Conservation (phyloP, 805 yeast genomes). For the Ogataea glucozyma region DNA sequence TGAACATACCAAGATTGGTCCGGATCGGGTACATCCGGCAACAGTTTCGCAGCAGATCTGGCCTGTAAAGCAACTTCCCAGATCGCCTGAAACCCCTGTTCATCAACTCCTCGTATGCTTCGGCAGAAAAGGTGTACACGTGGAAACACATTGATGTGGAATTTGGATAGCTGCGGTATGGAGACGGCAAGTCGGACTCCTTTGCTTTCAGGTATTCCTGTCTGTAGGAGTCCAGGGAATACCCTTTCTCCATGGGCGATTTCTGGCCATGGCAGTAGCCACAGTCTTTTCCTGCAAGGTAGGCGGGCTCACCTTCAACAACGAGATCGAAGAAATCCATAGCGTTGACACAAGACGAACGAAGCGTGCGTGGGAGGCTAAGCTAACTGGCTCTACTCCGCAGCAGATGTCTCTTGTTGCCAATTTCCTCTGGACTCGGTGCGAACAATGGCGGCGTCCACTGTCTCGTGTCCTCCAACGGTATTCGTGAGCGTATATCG, state of each 20-base stretch:
- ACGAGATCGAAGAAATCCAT: slow-evolving; percentile 22
- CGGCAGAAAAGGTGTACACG: slow-evolving; percentile 34
- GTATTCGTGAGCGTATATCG: no score
- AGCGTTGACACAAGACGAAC: no score
- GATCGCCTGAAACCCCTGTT: slow-evolving; percentile 80
- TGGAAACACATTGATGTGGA: slow-evolving; percentile 29
- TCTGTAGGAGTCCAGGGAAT: slow-evolving; percentile 39
- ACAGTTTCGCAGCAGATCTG: slow-evolving; percentile 71
- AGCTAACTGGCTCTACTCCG: no score
- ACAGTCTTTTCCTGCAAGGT: slow-evolving; percentile 51
- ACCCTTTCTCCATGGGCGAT: slow-evolving; percentile 32
- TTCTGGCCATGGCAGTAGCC: slow-evolving; percentile 71
- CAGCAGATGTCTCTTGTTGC: no score
- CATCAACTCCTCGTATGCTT: slow-evolving; percentile 62
- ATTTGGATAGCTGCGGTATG: slow-evolving; percentile 23
- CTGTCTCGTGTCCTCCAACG: no score
- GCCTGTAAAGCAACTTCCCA: slow-evolving; percentile 57
- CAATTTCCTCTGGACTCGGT: no score
- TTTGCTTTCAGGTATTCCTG: slow-evolving; percentile 11
- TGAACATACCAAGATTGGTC: slow-evolving; percentile 48
- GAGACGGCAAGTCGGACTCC: slow-evolving; percentile 2
- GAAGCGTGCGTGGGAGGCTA: no score
- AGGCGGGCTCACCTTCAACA: slow-evolving; percentile 25
- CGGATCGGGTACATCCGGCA: slow-evolving; percentile 81
- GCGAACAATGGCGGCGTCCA: no score